These are phyloP conservation scores for Xylaria polymorpha DNA, from an alignment of 2,329 filamentous ascomycete genomes.

Conservation along the genomic window DNA sequence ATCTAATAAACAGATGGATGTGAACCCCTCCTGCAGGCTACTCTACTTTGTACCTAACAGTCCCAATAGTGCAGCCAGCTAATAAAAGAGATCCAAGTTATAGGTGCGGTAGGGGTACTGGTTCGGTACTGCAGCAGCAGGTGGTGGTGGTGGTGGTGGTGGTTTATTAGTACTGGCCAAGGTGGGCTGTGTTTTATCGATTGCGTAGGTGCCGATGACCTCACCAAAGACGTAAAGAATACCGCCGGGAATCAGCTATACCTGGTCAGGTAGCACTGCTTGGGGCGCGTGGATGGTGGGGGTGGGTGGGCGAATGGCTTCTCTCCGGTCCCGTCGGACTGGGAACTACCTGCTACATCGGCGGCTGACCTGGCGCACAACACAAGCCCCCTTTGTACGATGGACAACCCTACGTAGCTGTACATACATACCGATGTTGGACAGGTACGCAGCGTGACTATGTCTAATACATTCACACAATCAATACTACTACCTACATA, in stretches of 20 bases:
- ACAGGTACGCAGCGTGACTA: too few species aligned
- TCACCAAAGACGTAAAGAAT: constrained; percentile 32
- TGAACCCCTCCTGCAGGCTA: constrained; percentile 23
- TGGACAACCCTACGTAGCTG: too few species aligned
- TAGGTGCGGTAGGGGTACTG: not conserved
- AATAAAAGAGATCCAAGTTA: not conserved
- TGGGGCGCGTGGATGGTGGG: not conserved
- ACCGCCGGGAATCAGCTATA: constrained; percentile 17
- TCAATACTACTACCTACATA: too few species aligned
- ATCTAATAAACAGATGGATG: constrained; percentile 15
- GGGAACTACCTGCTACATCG: not conserved
- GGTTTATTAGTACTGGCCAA: constrained; percentile 14
- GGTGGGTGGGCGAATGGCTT: not conserved
- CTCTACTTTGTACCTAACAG: constrained; percentile 4
- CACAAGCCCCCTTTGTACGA: not conserved
- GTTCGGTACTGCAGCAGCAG: not conserved
- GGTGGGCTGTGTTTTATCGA: constrained; percentile 39
- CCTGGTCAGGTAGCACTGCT: not conserved
- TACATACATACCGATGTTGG: too few species aligned
- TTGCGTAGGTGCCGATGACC: constrained; percentile 39
- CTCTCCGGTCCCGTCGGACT: not conserved
- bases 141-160: too few species aligned
- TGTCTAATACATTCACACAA: too few species aligned
- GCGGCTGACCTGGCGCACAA: not conserved
- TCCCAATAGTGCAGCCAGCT: constrained; percentile 6